A percentile compares a stretch with the other conserved stretches of the same genome.
phyloP scores from a whole-genome alignment of 352 stramenopile species.

The Pythium scleroteichum region DNA sequence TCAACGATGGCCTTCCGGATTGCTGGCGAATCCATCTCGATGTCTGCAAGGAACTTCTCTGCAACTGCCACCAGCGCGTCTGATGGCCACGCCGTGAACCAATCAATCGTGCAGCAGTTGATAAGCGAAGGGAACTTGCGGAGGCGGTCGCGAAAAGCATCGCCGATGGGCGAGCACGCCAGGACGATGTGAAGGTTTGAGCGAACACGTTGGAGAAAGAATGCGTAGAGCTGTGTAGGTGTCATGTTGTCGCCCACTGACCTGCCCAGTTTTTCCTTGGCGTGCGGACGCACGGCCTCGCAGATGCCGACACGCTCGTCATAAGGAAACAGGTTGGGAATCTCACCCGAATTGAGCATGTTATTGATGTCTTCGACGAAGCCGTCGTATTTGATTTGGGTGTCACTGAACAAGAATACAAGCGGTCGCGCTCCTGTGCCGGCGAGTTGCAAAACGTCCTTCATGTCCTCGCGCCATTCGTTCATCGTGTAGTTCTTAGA shows the following conservation, averaged over 20 bases:
- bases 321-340: constrained; percentile 94
- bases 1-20: constrained; percentile 86
- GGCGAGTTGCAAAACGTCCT: constrained; percentile 88
- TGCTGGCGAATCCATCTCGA: constrained; percentile 83
- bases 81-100: constrained; percentile 94
- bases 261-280: constrained; percentile 92
- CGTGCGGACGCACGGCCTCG: constrained; percentile 88
- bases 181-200: constrained; percentile 94
- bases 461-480: constrained; percentile 96
- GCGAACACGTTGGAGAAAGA: constrained; percentile 92
- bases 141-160: constrained; percentile 92
- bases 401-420: constrained; percentile 95
- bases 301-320: constrained; percentile 92
- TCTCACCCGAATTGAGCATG: constrained; percentile 95
- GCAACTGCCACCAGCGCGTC: constrained; percentile 93
- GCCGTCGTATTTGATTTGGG: constrained; percentile 95
- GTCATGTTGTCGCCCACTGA: constrained; percentile 90
- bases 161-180: constrained; percentile 93
- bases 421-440: constrained; percentile 86
- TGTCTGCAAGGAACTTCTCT: constrained; percentile 90
- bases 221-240: constrained; percentile 88
- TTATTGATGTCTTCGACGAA: constrained; percentile 98
- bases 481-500: constrained; percentile 94
- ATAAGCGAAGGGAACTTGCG: constrained; percentile 96
- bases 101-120: constrained; percentile 98